These are phyloP conservation scores for Nothopassalora personata DNA, from an alignment of 2,329 filamentous ascomycete genomes.

Conservation along the genomic window DNA sequence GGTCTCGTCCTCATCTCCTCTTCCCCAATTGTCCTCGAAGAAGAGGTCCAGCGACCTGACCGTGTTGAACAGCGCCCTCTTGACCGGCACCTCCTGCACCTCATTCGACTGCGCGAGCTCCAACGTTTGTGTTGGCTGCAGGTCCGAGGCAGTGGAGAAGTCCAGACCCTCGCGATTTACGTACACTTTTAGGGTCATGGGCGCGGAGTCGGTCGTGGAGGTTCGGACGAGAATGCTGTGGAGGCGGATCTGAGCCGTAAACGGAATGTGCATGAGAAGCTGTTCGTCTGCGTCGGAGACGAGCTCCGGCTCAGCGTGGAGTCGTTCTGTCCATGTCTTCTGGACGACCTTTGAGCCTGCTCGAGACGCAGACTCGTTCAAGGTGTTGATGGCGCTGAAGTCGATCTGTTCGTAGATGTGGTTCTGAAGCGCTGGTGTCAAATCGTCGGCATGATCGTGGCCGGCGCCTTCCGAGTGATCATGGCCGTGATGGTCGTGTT, in stretches of 20 bases:
- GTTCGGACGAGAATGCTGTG: conserved; percentile 84
- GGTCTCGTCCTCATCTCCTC: conserved; percentile 72
- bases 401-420: conserved; percentile 89
- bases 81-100: conserved; percentile 81
- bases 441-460: conserved; percentile 88
- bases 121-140: conserved; percentile 65
- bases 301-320: conserved; percentile 67
- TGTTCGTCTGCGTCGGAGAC: conserved; percentile 87
- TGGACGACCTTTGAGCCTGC: conserved; percentile 70
- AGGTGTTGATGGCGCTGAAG: conserved; percentile 75
- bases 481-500: conserved; percentile 39
- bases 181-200: conserved; percentile 79
- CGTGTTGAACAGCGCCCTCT: conserved; percentile 80
- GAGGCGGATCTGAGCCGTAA: conserved; percentile 88
- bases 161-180: conserved; percentile 83
- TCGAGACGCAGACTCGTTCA: conserved; percentile 70
- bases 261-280: conserved; percentile 87
- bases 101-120: conserved; percentile 72
- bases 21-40: conserved; percentile 81
- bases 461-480: conserved; percentile 53
- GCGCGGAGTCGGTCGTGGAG: conserved; percentile 63
- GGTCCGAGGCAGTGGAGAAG: conserved; percentile 62
- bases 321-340: conserved; percentile 84
- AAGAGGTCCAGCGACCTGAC: conserved; percentile 81
- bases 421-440: conserved; percentile 83